Evolutionary conservation across 2,329 filamentous ascomycete genomes (phyloP), one percentile per base, ranked within the genome.

Genomic region (Diaporthe ilicicola): DNA sequence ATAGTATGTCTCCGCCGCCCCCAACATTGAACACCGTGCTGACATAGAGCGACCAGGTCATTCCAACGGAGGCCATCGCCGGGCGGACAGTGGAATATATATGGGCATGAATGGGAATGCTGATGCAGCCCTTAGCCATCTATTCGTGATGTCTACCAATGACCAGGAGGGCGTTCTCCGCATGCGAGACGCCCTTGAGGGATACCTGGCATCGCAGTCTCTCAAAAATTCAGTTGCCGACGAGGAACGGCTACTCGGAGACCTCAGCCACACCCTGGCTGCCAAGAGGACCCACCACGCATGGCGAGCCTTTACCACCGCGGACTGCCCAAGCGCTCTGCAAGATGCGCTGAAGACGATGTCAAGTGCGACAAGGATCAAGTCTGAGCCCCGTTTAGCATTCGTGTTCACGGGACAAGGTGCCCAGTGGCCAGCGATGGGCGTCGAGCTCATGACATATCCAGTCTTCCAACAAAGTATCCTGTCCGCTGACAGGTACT

Each of bases 381-480:
- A 70, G 6, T 56, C 70, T 4, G 34, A 70, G 17, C 70, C 70
- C 44, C 65, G 46, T 42, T 51, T 73, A 8, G 71, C 68, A 32
- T 70, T 70, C 37, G 53, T 76, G 24, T 73, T 73, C 55, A 73
- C 71, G 7, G 75, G 74, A 27, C 75, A 75, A 70, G 75, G 74
- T 27, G 73, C 74, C 2, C 73, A 75, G 54, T 75, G 73, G 73
- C 64, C 69, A 13, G 70, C 71, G 22, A 78, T 78, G 76, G 76
- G 74, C 8, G 61, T 70, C 4, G 75, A 76, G 54, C 62, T 73
- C 48, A 61, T 70, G 59, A 39, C 48, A 15, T 73, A 71, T 29
- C 69, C 68, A 6, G 62, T 70, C 12, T 73, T 73, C 37, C 61
- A 61, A 17, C 19, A 65, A 55, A 73, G 71, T 29, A 70, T 73